Conservation (phyloP, 257 asterid genomes). For the Leptodermis oblonga region DNA sequence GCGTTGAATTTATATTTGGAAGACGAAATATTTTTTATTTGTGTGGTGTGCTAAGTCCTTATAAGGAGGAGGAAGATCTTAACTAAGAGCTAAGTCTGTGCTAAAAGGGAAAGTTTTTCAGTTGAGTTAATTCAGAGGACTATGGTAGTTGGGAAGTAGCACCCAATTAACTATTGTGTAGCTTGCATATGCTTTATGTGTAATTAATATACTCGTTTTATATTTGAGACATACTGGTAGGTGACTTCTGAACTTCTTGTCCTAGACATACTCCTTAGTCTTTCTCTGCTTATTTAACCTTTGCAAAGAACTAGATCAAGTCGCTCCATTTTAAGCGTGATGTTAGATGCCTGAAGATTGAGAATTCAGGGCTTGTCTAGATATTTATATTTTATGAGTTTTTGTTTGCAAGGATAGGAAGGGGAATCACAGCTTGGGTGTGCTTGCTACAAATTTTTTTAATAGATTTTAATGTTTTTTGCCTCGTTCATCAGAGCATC, state of each 20-base stretch:
- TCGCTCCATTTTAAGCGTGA: not conserved
- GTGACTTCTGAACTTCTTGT: no score
- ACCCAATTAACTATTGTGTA: no score
- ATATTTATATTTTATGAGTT: not conserved
- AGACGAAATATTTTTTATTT: no score
- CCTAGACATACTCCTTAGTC: not conserved
- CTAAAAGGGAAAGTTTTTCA: no score
- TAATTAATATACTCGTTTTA: no score
- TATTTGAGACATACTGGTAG: no score
- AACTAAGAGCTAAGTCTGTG: no score
- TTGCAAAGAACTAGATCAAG: not conserved
- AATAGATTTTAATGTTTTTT: not conserved
- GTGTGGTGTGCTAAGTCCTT: no score
- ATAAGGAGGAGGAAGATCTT: no score
- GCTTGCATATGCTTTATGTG: not conserved
- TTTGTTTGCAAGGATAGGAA: not conserved
- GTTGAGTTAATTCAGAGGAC: no score
- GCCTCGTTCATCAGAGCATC: constrained; percentile 46
- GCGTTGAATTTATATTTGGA: not conserved
- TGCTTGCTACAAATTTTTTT: not conserved
- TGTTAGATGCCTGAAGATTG: not conserved
- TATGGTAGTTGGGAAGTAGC: no score
- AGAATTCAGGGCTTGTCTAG: not conserved
- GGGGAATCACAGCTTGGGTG: not conserved
- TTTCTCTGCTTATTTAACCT: not conserved